Base-by-base conservation (phyloP, 768 basidiomycete genomes). In the Amanita rimosa region DNA sequence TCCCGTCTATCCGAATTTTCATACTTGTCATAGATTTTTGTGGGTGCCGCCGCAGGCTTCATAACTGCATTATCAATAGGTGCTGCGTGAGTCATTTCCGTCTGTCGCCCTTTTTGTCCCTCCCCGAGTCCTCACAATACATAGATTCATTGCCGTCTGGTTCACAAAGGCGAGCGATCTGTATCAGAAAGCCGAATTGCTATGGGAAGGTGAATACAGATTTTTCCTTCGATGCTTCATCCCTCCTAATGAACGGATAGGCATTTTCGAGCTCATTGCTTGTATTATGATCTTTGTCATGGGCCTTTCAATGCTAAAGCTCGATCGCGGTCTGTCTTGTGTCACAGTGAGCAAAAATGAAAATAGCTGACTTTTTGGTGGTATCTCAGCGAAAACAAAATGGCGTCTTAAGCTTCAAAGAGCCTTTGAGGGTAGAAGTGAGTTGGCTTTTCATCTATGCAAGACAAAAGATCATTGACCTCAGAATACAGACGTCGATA, bases 241-340 rank as follows among this genome's bases (percentile, higher is more conserved):
- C 10, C 24, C 42, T 34, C 35, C 34, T 47, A 17, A 41, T 34
- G 31, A 41, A 40, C 10, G n/a, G 11, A 52, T 35, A 86, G 84
- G 81, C 22, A 72, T 79, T 52, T 89, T 87, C 58, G 67, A 79
- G 54, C 64, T 88, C 49, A 71, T 90, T 47, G 85, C 85, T 0
- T 62, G 79, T 9, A 49, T 90, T 56, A 79, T 96, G 75, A 93
- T 96, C 58, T 89, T 92, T 63, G 71, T 85, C 60, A 95, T 97
- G 91, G 93, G 90, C 2, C 59, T 97, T 34, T 84, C 85, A 31
- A 94, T 98, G 86, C 79, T 99, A 52, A 92, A 89, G 61, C 83
- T 99, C 78, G 94, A 98, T 64, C 74, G 84, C 58, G 73, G 72
- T 70, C 57, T 39, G 58, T 46, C 22, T n/a, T 7, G 19, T 16